Evolutionary conservation across 108 stramenopile genomes (phyloP).

Genomic region (Epithemia pelagica): DNA sequence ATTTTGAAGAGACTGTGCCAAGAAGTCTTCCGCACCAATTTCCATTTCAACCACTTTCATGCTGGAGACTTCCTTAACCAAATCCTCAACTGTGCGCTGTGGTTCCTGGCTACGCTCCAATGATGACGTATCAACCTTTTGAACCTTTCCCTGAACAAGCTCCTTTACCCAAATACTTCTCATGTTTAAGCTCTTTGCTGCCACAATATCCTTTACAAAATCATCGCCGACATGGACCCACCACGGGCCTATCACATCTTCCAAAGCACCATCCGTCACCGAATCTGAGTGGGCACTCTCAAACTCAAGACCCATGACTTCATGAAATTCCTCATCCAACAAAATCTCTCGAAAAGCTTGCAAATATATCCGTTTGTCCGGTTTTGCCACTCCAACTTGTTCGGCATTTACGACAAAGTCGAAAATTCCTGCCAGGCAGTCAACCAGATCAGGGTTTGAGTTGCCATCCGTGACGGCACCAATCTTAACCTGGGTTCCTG

Average conservation of each 20-base stretch:
- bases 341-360: constrained; percentile 37
- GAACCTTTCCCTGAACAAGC: constrained; percentile 37
- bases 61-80: constrained; percentile 23
- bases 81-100: constrained; percentile 5
- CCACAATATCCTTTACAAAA: constrained; percentile 80
- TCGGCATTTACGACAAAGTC: constrained; percentile 80
- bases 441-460: constrained; percentile 57
- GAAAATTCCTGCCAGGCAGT: constrained; percentile 35
- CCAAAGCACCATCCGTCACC: constrained; percentile 6
- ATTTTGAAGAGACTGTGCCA: constrained; percentile 25
- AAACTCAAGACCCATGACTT: background rate
- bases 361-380: constrained; percentile 58
- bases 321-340: background rate
- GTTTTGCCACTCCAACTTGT: constrained; percentile 70
- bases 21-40: constrained; percentile 44
- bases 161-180: constrained; percentile 71
- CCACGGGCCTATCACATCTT: constrained; percentile 56
- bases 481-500: constrained; percentile 38
- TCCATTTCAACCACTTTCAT: constrained; percentile 28
- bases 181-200: constrained; percentile 70
- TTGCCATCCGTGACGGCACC: constrained; percentile 87
- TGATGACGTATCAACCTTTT: constrained; percentile 2
- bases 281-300: background rate
- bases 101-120: background rate
- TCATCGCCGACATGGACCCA: constrained; percentile 88